phyloP scores from a whole-genome alignment of 129 eudicot species.

The Tanacetum coccineum region DNA sequence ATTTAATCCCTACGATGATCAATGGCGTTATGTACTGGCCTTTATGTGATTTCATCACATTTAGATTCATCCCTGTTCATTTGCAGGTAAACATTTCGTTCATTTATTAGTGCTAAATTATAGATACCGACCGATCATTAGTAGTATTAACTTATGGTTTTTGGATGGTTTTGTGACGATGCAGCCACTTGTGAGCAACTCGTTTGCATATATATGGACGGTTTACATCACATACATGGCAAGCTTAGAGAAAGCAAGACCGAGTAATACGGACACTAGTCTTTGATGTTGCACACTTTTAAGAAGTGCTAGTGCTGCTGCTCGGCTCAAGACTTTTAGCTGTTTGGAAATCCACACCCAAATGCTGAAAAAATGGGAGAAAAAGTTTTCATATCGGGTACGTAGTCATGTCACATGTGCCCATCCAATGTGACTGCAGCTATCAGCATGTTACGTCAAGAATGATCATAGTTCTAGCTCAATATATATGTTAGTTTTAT shows the following conservation, averaged over 20 bases:
- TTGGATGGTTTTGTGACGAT: constrained; percentile 14
- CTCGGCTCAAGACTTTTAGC: no score
- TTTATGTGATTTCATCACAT: constrained; percentile 85
- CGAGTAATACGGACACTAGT: constrained; percentile 4
- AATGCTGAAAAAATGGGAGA: no score
- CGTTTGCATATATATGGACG: constrained; percentile 82
- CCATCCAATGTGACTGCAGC: no score
- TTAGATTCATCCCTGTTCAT: constrained; percentile 90
- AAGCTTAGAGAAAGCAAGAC: constrained; percentile 60
- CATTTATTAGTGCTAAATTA: not conserved
- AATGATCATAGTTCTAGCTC: no score
- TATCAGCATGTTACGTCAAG: no score
- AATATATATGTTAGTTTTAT: no score
- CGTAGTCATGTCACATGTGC: no score
- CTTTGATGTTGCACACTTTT: not conserved
- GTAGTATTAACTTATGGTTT: not conserved
- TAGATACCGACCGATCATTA: not conserved
- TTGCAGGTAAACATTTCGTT: constrained; percentile 52
- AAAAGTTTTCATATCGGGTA: no score
- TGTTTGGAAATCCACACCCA: no score
- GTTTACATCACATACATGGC: constrained; percentile 93
- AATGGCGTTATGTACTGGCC: constrained; percentile 98
- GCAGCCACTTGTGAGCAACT: constrained; percentile 93
- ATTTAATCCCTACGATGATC: constrained; percentile 73
- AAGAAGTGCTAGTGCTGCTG: no score